phyloP scores from a whole-genome alignment of 2,329 filamentous ascomycete species.

The Cladosporium velox region DNA sequence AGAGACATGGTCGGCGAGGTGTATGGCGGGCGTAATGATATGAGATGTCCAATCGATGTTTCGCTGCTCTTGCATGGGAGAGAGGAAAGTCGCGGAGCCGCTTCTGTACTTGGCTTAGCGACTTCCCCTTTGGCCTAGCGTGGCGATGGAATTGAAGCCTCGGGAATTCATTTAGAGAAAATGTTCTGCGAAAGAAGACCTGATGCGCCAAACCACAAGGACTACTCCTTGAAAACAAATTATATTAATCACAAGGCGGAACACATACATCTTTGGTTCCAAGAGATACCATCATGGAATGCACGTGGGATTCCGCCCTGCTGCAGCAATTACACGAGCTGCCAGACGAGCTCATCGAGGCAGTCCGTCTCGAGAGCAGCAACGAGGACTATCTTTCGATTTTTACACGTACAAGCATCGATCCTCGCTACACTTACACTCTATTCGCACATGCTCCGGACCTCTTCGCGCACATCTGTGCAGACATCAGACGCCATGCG shows the following conservation, averaged over 20 bases:
- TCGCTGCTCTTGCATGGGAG: conserved; percentile 19
- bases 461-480: conserved; percentile 78
- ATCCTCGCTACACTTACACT: conserved; percentile 67
- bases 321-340: conserved; percentile 55
- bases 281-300: conserved; percentile 30
- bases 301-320: conserved; percentile 34
- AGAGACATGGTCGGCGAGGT: conserved; percentile 43
- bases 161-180: conserved; percentile 21
- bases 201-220: conserved; percentile 14
- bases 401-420: conserved; percentile 69
- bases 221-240: conserved; percentile 2
- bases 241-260: conserved; percentile 5
- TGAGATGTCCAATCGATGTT: conserved; percentile 15
- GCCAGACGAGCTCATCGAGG: conserved; percentile 68
- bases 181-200: conserved; percentile 9
- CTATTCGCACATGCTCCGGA: conserved; percentile 74
- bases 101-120: conserved; percentile 11
- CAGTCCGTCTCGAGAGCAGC: conserved; percentile 61
- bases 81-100: conserved; percentile 14
- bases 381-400: conserved; percentile 70
- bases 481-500: conserved; percentile 42
- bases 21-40: conserved; percentile 6
- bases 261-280: not conserved
- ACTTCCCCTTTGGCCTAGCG: conserved; percentile 10
- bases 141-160: conserved; percentile 5